phyloP scores from a whole-genome alignment of 2,329 filamentous ascomycete genomes.

The Teratosphaeria viscida region DNA sequence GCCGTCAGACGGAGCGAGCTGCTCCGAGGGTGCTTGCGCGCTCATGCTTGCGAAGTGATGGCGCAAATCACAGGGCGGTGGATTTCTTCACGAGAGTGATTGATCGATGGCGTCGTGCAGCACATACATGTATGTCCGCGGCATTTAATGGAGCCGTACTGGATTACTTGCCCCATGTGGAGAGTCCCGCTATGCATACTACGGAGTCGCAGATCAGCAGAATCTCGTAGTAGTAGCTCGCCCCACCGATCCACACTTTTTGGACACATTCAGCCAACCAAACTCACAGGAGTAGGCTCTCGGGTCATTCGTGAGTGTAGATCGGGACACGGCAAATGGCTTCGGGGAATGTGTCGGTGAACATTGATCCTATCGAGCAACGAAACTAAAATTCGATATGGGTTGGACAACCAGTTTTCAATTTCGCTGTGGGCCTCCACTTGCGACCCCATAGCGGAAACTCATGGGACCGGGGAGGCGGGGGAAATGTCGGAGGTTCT shows the following conservation, averaged over 20 bases:
- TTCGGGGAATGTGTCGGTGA: not conserved
- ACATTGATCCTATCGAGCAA: not conserved
- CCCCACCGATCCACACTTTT: not conserved
- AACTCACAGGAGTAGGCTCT: not conserved
- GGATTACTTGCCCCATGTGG: not conserved
- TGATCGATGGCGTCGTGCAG: not conserved
- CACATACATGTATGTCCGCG: not conserved
- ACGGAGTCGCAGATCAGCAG: too few relatives aligned
- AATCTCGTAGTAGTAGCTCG: not conserved
- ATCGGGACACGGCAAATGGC: not conserved
- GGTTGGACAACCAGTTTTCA: not conserved
- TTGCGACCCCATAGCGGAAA: not conserved
- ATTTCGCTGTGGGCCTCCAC: not conserved
- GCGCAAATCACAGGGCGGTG: not conserved
- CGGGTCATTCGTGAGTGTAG: not conserved
- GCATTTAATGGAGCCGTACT: not conserved
- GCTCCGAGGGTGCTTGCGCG: constrained; percentile 8
- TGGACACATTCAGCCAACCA: not conserved
- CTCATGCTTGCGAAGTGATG: constrained; percentile 5
- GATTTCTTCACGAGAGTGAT: not conserved
- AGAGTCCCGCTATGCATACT: not conserved
- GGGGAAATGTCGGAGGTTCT: not conserved
- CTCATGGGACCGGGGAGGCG: not conserved
- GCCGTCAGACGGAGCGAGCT: constrained; percentile 7
- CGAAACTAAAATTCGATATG: too few relatives aligned